Evolutionary conservation across 257 asterid genomes (phyloP).

Genomic region (Fraxinus excelsior): DNA sequence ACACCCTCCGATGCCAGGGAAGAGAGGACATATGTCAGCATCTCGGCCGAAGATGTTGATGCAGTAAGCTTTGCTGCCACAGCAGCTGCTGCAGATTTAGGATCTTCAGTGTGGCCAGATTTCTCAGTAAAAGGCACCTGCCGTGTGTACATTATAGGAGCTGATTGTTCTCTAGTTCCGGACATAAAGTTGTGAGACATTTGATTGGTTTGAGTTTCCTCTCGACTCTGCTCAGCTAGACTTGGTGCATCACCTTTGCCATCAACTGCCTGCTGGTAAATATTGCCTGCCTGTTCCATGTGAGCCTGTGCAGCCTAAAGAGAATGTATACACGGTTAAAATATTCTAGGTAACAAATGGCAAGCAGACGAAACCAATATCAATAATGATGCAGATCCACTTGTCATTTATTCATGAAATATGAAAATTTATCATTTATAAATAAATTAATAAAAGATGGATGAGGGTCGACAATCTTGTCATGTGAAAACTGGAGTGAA

Average conservation of each 20-base stretch:
- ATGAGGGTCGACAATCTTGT: too few species aligned
- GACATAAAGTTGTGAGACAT: conserved; percentile 34
- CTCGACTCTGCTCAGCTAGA: conserved; percentile 36
- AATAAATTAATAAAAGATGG: too few species aligned
- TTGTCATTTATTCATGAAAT: background rate
- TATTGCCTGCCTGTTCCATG: conserved; percentile 53
- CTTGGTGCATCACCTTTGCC: conserved; percentile 32
- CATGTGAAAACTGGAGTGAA: too few species aligned
- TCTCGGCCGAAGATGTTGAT: conserved; percentile 84
- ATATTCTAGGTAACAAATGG: background rate
- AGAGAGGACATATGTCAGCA: conserved; percentile 76
- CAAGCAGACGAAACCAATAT: background rate
- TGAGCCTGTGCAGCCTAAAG: conserved; percentile 72
- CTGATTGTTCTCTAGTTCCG: conserved; percentile 46
- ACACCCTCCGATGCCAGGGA: conserved; percentile 90
- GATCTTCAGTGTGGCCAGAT: conserved; percentile 46
- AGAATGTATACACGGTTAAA: background rate
- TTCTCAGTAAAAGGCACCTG: conserved; percentile 53
- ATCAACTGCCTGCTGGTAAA: conserved; percentile 42
- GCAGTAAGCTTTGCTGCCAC: conserved; percentile 86
- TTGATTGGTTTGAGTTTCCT: conserved; percentile 35
- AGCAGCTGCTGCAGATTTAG: conserved; percentile 81
- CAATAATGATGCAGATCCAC: background rate
- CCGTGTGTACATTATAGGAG: conserved; percentile 59
- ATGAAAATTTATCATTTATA: background rate